phyloP scores from a whole-genome alignment of 2,329 filamentous ascomycete genomes.

The Colletotrichum sp. region DNA sequence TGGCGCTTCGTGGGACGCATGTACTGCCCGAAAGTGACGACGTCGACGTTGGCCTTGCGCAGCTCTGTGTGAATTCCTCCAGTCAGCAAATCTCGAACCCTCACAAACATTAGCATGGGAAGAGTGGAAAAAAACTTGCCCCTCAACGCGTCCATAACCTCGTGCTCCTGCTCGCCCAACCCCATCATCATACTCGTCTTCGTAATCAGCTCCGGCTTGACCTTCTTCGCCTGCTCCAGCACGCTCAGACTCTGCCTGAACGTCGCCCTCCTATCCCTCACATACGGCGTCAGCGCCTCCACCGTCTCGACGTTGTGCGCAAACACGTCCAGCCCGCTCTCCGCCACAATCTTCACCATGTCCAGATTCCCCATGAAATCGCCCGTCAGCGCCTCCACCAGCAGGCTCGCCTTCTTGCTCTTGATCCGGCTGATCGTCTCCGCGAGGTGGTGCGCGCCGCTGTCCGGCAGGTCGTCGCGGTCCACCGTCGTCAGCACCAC shows the following conservation, averaged over 20 bases:
- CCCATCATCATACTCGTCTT: slow-evolving; percentile 99
- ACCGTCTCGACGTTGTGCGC: slow-evolving; percentile 98
- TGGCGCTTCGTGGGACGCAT: slow-evolving; percentile 99
- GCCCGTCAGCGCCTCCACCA: slow-evolving; percentile 85
- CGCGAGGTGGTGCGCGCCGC: slow-evolving; percentile 87
- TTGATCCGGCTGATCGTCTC: slow-evolving; percentile 96
- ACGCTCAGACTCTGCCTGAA: slow-evolving; percentile 87
- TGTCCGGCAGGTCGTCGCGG: slow-evolving; percentile 88
- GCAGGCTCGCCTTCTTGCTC: slow-evolving; percentile 74
- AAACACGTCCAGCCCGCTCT: slow-evolving; percentile 91
- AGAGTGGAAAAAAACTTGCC: slow-evolving; percentile 45
- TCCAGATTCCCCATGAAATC: slow-evolving; percentile 87
- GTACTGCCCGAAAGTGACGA: slow-evolving; percentile 99
- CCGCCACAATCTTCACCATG: slow-evolving; percentile 83
- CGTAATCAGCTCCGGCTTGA: slow-evolving; percentile 80
- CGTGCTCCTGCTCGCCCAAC: slow-evolving; percentile 87
- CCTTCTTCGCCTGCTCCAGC: slow-evolving; percentile 79
- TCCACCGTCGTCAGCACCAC: slow-evolving; percentile 95
- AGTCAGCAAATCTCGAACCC: background rate
- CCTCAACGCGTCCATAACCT: slow-evolving; percentile 78
- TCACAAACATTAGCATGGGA: background rate
- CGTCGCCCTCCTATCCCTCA: slow-evolving; percentile 86
- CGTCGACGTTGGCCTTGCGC: slow-evolving; percentile 80
- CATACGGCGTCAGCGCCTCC: slow-evolving; percentile 86
- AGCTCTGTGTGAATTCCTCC: slow-evolving; percentile 43